These are phyloP conservation scores for Talaromyces adpressus DNA, from an alignment of 495 filamentous ascomycete genomes.

Conservation along the genomic window DNA sequence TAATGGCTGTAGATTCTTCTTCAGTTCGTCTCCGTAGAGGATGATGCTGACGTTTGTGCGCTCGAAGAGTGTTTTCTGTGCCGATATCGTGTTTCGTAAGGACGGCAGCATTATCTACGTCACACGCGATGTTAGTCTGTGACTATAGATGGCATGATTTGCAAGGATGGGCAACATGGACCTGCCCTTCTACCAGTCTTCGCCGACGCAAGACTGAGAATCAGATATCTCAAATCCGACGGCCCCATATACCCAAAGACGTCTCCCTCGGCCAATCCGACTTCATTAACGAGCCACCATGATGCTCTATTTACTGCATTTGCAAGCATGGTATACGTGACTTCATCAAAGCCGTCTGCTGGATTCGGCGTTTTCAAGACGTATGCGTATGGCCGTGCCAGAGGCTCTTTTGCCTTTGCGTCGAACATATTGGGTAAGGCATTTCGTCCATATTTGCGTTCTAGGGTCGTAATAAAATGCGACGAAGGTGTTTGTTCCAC, in stretches of 20 bases:
- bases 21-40: background rate
- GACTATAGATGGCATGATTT: too few species aligned
- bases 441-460: slow-evolving; percentile 4
- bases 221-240: slow-evolving; percentile 19
- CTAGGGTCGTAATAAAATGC: background rate
- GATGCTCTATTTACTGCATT: slow-evolving; percentile 42
- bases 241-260: slow-evolving; percentile 18
- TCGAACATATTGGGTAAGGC: slow-evolving; percentile 2
- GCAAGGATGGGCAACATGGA: too few species aligned
- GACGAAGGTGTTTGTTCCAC: background rate
- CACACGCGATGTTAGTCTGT: background rate
- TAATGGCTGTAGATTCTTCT: background rate
- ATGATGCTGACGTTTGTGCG: slow-evolving; percentile 1
- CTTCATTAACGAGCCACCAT: slow-evolving; percentile 28
- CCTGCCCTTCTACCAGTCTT: slow-evolving; percentile 11
- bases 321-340: slow-evolving; percentile 38
- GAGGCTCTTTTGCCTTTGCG: slow-evolving; percentile 1
- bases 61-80: slow-evolving; percentile 1
- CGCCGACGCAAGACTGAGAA: slow-evolving; percentile 18
- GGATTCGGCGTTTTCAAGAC: slow-evolving; percentile 1
- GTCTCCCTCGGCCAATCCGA: background rate
- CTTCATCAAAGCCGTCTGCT: background rate
- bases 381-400: background rate
- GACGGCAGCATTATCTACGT: slow-evolving; percentile 6
- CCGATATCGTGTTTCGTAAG: slow-evolving; percentile 2